These are phyloP conservation scores for Neofusicoccum sp. DNA, from an alignment of 2,329 filamentous ascomycete genomes.

Conservation along the genomic window DNA sequence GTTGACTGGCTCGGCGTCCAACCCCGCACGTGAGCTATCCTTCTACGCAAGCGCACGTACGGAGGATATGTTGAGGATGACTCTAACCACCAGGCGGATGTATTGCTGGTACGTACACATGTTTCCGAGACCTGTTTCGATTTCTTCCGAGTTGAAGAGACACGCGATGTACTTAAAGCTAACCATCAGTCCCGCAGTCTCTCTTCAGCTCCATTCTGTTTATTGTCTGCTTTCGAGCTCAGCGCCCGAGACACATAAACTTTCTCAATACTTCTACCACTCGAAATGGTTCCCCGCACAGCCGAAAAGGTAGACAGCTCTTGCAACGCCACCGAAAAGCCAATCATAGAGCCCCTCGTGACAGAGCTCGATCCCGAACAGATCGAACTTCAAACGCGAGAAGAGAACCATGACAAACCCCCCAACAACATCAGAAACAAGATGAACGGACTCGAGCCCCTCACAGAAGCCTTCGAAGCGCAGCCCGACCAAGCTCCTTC, in stretches of 20 bases:
- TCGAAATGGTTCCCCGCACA: neutral
- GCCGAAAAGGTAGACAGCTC: neutral
- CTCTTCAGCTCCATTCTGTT: neutral
- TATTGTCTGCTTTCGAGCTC: too few relatives aligned
- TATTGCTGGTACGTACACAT: neutral
- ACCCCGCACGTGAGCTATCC: neutral
- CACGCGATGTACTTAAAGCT: neutral
- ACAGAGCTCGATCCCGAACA: neutral
- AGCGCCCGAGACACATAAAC: too few relatives aligned
- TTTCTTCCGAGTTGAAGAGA: neutral
- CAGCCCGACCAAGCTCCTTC: neutral
- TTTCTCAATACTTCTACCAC: neutral
- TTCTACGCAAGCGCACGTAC: neutral
- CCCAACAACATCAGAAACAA: neutral
- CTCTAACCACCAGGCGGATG: neutral
- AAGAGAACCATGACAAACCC: neutral
- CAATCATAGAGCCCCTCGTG: neutral
- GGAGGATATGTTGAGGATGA: neutral
- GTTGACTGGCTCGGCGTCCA: conserved; percentile 2
- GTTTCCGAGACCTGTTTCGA: neutral
- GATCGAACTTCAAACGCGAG: neutral
- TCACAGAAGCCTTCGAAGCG: neutral
- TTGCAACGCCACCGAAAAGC: neutral
- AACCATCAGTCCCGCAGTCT: neutral
- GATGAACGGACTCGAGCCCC: neutral